Base-by-base conservation (phyloP, 2,329 filamentous ascomycete genomes). In the Domatiomyces globalis region DNA sequence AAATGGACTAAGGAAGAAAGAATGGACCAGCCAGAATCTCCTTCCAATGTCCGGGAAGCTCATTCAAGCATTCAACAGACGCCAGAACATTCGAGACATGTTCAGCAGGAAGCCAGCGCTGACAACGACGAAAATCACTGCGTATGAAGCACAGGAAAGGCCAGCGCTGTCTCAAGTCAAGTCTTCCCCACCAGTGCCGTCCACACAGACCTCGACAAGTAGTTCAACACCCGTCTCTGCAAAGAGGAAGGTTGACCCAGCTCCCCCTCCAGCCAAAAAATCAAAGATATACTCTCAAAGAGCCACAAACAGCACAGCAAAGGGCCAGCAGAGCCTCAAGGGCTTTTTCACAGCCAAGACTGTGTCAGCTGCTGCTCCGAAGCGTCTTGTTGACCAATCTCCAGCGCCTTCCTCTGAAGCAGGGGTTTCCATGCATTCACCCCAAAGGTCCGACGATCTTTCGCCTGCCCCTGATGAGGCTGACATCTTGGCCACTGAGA, bases 41-140 rank as follows among this genome's bases (percentile, higher is more conserved):
- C 75, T 90, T 9, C 77, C 84, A 2, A 73, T 85, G 51, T 96
- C 89, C 19, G 89, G 84, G 0, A 87, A 81, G 63, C 74, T 94
- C 8, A 84, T 95, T 51, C 84, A 87, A 1, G 89, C 95, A 60
- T 96, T 96, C 60, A 80, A 89, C 62, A 82, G 83, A 53, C 80
- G 92, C 18, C 79, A 80, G 58, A 95, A 74, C 63, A 95, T 98
- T 63, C 86, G 84, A 60, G 88, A 94, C 63, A 96, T 98, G 92
- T 95, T 96, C 64, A 73, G 73, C 53, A 80, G 76, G 60, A 82
- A 77, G 58, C 64, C 75, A 46, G 56, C 67, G 19, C 54, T 63
- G 17, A 43, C 47, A 10, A 57, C 51, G 33, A 25, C 51, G 1
- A 50, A 45, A 15, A 53, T 36, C 39, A 47, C 49, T 18, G 45